phyloP scores from a whole-genome alignment of 139 green algal species.

The Gonium pectorale region DNA sequence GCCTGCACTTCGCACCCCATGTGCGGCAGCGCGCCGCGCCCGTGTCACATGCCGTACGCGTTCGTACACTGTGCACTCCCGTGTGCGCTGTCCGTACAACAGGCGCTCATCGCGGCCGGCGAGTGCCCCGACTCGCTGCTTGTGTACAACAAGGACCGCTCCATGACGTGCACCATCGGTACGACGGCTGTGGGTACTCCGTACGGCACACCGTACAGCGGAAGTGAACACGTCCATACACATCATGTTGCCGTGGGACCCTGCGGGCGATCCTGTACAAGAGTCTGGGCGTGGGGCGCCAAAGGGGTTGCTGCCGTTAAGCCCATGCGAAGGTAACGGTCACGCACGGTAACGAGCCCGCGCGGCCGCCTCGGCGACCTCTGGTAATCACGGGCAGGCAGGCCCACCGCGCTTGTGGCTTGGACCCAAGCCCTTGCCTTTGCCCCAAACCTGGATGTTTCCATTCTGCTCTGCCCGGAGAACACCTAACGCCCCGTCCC shows the following conservation, averaged over 20 bases:
- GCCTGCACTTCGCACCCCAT: not conserved
- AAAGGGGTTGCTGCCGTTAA: no score
- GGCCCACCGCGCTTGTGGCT: no score
- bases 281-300: not conserved
- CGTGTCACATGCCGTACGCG: not conserved
- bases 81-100: not conserved
- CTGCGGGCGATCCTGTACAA: not conserved
- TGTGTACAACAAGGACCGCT: constrained; percentile 40
- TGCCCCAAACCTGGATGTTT: no score
- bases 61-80: not conserved
- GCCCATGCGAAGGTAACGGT: no score
- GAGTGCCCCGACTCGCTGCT: constrained; percentile 2
- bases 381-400: no score
- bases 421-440: no score
- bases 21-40: not conserved
- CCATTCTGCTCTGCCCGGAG: no score
- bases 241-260: not conserved
- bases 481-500: not conserved
- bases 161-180: constrained; percentile 16
- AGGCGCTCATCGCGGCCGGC: not conserved
- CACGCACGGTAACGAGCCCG: no score
- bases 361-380: no score
- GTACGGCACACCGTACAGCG: no score
- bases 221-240: no score
- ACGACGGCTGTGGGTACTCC: not conserved